phyloP scores from a whole-genome alignment of 306 rosid species.

The barrel medic (Medicago truncatula) region MtrunA17r5.0-ANR NC_053049.1:39056001-39056500 shows the following conservation, averaged over 20 bases:
- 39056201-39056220: constrained; percentile 51
- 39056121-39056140: constrained; percentile 9
- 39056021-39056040: not conserved
- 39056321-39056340: not conserved
- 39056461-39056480: constrained; percentile 59
- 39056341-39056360: constrained; percentile 1
- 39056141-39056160: constrained; percentile 45
- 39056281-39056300: constrained; percentile 47
- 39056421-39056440: constrained; percentile 27
- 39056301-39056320: constrained; percentile 40
- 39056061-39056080: not conserved
- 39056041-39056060: not conserved
- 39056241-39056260: constrained; percentile 73
- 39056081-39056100: not conserved
- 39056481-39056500: constrained; percentile 73
- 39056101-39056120: not conserved
- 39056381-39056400: constrained; percentile 16
- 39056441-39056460: constrained; percentile 54
- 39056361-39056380: constrained; percentile 43
- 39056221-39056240: constrained; percentile 58
- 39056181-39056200: constrained; percentile 58
- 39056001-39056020: too few relatives aligned
- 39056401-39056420: constrained; percentile 19
- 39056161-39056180: constrained; percentile 54
- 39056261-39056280: not conserved